Evolutionary conservation across 2,329 filamentous ascomycete species (phyloP).

Genomic region (Xylaria arbuscula): DNA sequence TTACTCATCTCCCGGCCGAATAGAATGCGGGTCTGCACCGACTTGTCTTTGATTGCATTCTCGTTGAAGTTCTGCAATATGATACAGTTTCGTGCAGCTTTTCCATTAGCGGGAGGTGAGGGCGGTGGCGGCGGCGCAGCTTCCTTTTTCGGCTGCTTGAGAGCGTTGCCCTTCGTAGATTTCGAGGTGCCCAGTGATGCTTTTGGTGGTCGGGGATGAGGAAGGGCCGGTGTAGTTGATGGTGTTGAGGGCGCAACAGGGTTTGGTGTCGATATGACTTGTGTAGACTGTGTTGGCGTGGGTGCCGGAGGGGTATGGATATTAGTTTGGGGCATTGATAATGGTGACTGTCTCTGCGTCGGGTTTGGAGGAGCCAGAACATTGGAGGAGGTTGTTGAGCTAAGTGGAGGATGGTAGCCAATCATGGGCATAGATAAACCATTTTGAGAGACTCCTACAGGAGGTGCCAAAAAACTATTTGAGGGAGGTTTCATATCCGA

Average conservation of each 20-base stretch:
- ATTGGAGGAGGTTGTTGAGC: conserved; percentile 49
- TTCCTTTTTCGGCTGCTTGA: conserved; percentile 47
- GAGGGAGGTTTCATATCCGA: conserved; percentile 47
- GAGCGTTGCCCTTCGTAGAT: conserved; percentile 40
- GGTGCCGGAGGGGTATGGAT: conserved; percentile 38
- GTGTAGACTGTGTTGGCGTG: conserved; percentile 26
- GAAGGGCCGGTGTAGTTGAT: conserved; percentile 14
- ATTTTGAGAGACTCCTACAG: conserved; percentile 46
- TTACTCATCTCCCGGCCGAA: conserved; percentile 70
- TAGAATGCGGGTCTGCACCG: conserved; percentile 67
- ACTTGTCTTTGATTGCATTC: conserved; percentile 65
- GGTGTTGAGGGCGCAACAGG: conserved; percentile 30
- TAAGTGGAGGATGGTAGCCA: conserved; percentile 49
- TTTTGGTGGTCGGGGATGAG: conserved; percentile 37
- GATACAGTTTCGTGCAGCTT: conserved; percentile 68
- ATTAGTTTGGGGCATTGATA: conserved; percentile 51
- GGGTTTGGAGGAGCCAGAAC: conserved; percentile 60
- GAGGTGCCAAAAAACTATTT: conserved; percentile 50
- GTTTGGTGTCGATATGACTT: conserved; percentile 36
- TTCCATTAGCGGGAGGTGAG: conserved; percentile 56
- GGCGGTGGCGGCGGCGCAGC: conserved; percentile 47
- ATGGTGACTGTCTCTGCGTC: conserved; percentile 52
- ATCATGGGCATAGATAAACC: conserved; percentile 52
- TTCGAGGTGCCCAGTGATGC: conserved; percentile 40
- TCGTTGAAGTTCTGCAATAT: conserved; percentile 71